Evolutionary conservation across 345 rosid species (phyloP).

Genomic region (Triadica sebifera): DNA sequence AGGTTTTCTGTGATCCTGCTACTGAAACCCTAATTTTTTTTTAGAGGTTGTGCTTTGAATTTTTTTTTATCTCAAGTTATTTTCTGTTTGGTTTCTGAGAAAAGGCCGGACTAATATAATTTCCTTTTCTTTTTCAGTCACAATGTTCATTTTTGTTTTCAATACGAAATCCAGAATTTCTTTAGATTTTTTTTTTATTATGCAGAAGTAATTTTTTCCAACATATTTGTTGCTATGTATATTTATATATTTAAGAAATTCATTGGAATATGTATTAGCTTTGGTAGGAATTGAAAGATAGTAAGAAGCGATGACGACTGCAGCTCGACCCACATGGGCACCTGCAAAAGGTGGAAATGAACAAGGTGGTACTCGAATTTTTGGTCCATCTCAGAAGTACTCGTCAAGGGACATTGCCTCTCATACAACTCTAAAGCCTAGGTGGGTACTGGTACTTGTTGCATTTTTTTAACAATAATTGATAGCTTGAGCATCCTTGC

Average conservation of each 20-base stretch:
- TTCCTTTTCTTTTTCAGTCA: too few relatives aligned
- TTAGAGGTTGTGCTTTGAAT: background rate
- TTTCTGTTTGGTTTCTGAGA: background rate
- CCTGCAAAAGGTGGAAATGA: conserved; percentile 99
- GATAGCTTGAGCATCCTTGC: background rate
- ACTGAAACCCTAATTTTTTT: background rate
- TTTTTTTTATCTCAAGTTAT: background rate
- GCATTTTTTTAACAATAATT: background rate
- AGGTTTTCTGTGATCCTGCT: background rate
- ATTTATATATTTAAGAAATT: background rate
- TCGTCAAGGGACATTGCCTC: conserved; percentile 93
- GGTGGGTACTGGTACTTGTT: conserved; percentile 35
- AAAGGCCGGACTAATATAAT: background rate
- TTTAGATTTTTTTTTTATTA: background rate
- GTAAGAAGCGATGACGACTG: conserved; percentile 71
- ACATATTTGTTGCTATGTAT: background rate
- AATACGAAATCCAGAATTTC: background rate
- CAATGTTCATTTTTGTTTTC: background rate
- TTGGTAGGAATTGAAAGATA: conserved; percentile 1
- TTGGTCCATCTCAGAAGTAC: conserved; percentile 97
- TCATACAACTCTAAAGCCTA: conserved; percentile 82
- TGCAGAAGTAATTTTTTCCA: background rate
- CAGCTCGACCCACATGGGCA: conserved; percentile 98
- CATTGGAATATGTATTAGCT: background rate
- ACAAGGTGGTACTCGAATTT: conserved; percentile 94